Base-by-base conservation (phyloP, 139 green algal species). In the Trebouxia sp. region DNA sequence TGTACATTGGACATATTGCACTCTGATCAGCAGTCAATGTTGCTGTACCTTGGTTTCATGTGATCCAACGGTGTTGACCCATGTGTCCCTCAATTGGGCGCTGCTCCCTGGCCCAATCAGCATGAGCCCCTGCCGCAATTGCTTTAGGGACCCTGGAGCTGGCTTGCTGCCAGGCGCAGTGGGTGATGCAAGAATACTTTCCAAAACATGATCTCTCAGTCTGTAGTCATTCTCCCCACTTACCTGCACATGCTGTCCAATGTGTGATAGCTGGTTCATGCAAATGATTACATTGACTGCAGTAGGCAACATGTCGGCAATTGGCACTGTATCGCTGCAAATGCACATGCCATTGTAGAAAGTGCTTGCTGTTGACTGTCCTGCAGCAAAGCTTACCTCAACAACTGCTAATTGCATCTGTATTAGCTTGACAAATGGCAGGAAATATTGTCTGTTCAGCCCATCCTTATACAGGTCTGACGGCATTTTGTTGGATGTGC, bases 211-310 rank as follows among this genome's bases (percentile, higher is more conserved):
- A 17, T 72, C 62, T 72, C 15, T 32, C 8, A 72, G 62, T 37
- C 62, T n/a, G 62, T 72, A 72, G 35, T 72, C 62, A 72, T 45
- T 72, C 11, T 32, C 62, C 26, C 28, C 32, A 72, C 62, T 72
- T 11, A 72, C 62, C 62, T 72, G 62, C 62, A 45, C 43, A 6
- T 17, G n/a, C n/a, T n/a, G n/a, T n/a, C n/a, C n/a, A n/a, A n/a
- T n/a, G n/a, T n/a, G n/a, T n/a, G n/a, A n/a, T n/a, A n/a, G n/a
- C n/a, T n/a, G n/a, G n/a, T n/a, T n/a, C n/a, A n/a, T n/a, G n/a
- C n/a, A n/a, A n/a, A n/a, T n/a, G n/a, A n/a, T n/a, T n/a, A n/a
- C n/a, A n/a, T n/a, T n/a, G n/a, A n/a, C n/a, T n/a, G n/a, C 47
- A 53, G 20, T 6, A 53, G 47, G 47, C 47, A n/a, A n/a, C n/a